A percentile compares a stretch with the other conserved stretches of the same genome.
Conservation (phyloP, 768 basidiomycete genomes). For the Phaeotremella skinneri region DNA sequence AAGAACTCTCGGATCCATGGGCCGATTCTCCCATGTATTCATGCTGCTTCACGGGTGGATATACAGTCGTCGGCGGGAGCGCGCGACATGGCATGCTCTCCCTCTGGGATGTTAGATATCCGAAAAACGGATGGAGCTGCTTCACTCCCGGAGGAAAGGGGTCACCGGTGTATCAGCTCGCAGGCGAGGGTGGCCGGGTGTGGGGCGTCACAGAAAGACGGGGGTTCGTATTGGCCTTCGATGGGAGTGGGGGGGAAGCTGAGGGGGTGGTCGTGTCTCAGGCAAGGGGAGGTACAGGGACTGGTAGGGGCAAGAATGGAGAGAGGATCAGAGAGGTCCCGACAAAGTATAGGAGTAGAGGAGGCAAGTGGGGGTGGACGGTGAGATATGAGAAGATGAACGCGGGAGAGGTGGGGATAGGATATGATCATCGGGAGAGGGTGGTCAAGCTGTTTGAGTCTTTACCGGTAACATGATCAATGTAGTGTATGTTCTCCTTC, state of each 20-base stretch:
- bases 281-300: too few relatives aligned
- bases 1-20: constrained; percentile 36
- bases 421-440: constrained; percentile 32
- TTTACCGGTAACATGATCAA: background rate
- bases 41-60: constrained; percentile 24
- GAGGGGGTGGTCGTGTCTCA: constrained; percentile 7
- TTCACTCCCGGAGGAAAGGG: constrained; percentile 45
- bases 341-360: constrained; percentile 32
- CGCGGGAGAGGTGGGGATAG: constrained; percentile 10
- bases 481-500: too few relatives aligned
- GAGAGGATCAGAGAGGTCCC: background rate
- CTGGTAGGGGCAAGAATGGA: background rate
- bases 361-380: constrained; percentile 39
- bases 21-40: constrained; percentile 42
- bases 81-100: constrained; percentile 40
- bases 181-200: constrained; percentile 35
- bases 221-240: constrained; percentile 37
- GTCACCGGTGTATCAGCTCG: constrained; percentile 40
- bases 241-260: constrained; percentile 19
- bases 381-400: constrained; percentile 27
- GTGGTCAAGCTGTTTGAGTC: background rate
- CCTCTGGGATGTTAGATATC: constrained; percentile 34
- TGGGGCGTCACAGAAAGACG: constrained; percentile 41
- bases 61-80: constrained; percentile 38
- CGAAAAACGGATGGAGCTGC: constrained; percentile 39